A percentile compares a stretch with the other conserved stretches of the same genome.
Evolutionary conservation across 2,329 filamentous ascomycete species (phyloP).

Genomic region (Ceratocystiopsis brevicomis): DNA sequence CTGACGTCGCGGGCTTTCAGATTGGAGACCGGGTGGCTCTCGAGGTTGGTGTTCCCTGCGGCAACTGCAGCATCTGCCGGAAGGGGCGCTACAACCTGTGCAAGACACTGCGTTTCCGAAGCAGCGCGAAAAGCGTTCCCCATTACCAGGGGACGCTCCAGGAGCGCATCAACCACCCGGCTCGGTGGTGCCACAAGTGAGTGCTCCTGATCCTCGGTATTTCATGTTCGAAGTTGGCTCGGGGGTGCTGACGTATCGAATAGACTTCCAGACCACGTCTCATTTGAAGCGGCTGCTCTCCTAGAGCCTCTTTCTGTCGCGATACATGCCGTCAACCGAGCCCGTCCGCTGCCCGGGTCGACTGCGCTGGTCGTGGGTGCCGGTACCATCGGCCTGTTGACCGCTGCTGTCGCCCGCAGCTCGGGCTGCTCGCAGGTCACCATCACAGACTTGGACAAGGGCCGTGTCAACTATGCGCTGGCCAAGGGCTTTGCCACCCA

Average conservation of each 20-base stretch:
- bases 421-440: constrained; percentile 40
- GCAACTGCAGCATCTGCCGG: constrained; percentile 29
- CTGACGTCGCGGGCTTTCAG: constrained; percentile 30
- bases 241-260: neutral
- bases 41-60: constrained; percentile 36
- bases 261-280: constrained; percentile 38
- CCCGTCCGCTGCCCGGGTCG: constrained; percentile 30
- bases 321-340: constrained; percentile 41
- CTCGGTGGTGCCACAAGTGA: constrained; percentile 42
- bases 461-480: constrained; percentile 41
- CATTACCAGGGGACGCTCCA: constrained; percentile 45
- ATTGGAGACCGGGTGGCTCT: constrained; percentile 40
- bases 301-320: constrained; percentile 44
- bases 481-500: constrained; percentile 39
- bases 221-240: too few relatives aligned
- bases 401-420: constrained; percentile 41
- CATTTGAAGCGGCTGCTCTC: constrained; percentile 39
- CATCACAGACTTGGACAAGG: constrained; percentile 40
- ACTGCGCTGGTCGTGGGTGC: constrained; percentile 45
- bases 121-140: constrained; percentile 42
- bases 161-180: constrained; percentile 43
- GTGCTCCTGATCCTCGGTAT: constrained; percentile 8
- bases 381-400: constrained; percentile 43
- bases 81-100: constrained; percentile 42
- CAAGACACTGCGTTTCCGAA: constrained; percentile 41